Base-by-base conservation (phyloP, 129 eudicot genomes). In the Apium graveolens region DNA sequence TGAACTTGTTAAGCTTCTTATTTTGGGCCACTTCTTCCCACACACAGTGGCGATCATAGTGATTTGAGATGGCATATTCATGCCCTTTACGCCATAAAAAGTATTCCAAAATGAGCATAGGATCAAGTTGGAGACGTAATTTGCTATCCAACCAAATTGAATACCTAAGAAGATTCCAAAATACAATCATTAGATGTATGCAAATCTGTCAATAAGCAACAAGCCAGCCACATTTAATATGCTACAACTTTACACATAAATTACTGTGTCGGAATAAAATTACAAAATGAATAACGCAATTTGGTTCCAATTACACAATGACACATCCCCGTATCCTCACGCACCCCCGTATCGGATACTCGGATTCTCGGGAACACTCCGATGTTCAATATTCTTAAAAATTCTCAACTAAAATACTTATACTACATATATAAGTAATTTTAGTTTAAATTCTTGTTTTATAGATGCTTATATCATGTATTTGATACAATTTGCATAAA, bases 1-100 rank as follows among this genome's bases (percentile, higher is more conserved):
- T 96, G 87, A 86, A 92, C 87, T 92, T 96, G 91, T 96, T 96
- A 77, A 96, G 99, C 87, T 77, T 96, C 85, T 96, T 96, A 77
- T 96, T 96, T 83, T 91, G 99, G 63, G 92, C 97, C 71, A 96
- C 99, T 87, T 96, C 99, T 63, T 96, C 97, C 99, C 99, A 96
- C 62, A 96, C 86, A 84, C 99, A 96, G 82, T 96, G 97, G 39
- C 99, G 97, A 70, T 92, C 97, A 72, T 96, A 96, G 83, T 96
- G 99, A 86, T 96, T 92, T 20, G 97, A 96, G 74, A 96, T 96
- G 27, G 99, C 97, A 82, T 90, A 96, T 78, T 96, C 99, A 45
- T 84, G 73, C 75, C 97, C 97, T 78, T 92, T 96, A 68, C 97
- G 82, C 97, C 97, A 96, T 37, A 92, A 80, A 83, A 96, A 92